Percentiles rank a stretch among this genome's conserved stretches.
Conservation (phyloP, 805 yeast species). For the Ogataea parapolymorpha region DNA sequence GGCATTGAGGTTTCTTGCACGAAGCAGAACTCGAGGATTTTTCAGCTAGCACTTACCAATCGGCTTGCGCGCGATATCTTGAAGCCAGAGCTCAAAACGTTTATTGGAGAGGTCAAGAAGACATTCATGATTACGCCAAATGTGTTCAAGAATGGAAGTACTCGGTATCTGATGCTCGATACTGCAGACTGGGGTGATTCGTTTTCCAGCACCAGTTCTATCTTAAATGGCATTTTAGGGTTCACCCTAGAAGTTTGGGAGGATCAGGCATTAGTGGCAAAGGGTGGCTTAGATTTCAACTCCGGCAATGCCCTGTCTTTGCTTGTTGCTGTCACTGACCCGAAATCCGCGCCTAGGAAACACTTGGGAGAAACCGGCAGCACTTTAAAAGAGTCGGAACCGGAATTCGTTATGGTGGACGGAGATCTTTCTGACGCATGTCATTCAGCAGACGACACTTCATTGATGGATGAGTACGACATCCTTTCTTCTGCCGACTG, state of each 20-base stretch:
- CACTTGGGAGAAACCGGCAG: not conserved
- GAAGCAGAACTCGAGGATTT: slow-evolving; percentile 2
- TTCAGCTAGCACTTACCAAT: slow-evolving; percentile 10
- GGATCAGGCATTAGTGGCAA: not conserved
- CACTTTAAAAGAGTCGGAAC: not conserved
- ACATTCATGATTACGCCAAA: slow-evolving; percentile 13
- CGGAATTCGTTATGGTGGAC: slow-evolving; percentile 1
- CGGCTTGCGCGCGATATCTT: slow-evolving; percentile 5
- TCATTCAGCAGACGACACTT: slow-evolving; percentile 2
- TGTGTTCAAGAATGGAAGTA: slow-evolving; percentile 11
- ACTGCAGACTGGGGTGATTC: slow-evolving; percentile 7
- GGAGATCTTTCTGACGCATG: not conserved
- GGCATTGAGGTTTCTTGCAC: slow-evolving; percentile 4
- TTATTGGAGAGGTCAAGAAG: slow-evolving; percentile 2
- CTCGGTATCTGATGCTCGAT: slow-evolving; percentile 10
- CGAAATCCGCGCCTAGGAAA: not conserved
- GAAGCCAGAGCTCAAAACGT: slow-evolving; percentile 9
- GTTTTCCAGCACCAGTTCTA: not conserved
- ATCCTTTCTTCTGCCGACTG: slow-evolving; percentile 24
- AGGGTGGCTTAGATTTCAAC: not conserved
- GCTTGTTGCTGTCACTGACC: not conserved
- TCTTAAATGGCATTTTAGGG: not conserved
- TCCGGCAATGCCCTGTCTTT: not conserved
- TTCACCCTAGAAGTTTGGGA: not conserved
- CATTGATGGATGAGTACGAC: slow-evolving; percentile 22